Base-by-base conservation (phyloP, 2,329 filamentous ascomycete genomes). In the Aureobasidium sp. region DNA sequence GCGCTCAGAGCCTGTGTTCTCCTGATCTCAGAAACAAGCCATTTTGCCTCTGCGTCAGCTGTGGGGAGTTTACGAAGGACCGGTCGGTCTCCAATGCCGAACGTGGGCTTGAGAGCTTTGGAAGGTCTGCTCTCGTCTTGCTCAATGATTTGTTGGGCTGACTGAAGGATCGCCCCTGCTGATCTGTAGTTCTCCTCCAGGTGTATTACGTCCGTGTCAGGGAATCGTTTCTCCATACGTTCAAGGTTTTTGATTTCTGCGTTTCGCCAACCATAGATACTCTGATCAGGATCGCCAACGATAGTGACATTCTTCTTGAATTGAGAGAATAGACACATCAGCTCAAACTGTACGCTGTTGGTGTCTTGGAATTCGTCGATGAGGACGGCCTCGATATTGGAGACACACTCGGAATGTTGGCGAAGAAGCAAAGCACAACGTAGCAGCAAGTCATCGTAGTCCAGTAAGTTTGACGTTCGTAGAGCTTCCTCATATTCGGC, bases 351-450 rank as follows among this genome's bases (percentile, higher is more conserved):
- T 5, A 97, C 87, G 22, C 90, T 84, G 71, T 97, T 99, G 8
- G 93, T 97, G 75, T 99, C 93, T 74, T 99, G 93, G 66, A 97
- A 99, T 71, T 99, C 93, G 71, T 99, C 93, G 65, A 99, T 95
- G 49, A 99, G 80, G 7, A 97, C 91, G 0, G 90, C 85, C 73
- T 97, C 86, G 19, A 99, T 86, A 67, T 96, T 97, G 15, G 87
- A 87, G 3, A 97, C 92, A 69, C 92, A 97, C 15, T 83, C 79
- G 0, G 92, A 90, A 66, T 89, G 83, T 22, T 80, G 78, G 63
- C 81, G 82, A 22, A 99, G 81, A 12, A 99, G 81, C 63, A 95
- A 85, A 9, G 89, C 87, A 66, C 92, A 96, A 67, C 86, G 85
- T 15, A 96, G 80, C 5, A 99, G 81, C 24, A 99, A 81, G 71